Evolutionary conservation across 2,329 filamentous ascomycete genomes (phyloP), one percentile per base, ranked within the genome.

Genomic region (Beauveria bassiana): DNA sequence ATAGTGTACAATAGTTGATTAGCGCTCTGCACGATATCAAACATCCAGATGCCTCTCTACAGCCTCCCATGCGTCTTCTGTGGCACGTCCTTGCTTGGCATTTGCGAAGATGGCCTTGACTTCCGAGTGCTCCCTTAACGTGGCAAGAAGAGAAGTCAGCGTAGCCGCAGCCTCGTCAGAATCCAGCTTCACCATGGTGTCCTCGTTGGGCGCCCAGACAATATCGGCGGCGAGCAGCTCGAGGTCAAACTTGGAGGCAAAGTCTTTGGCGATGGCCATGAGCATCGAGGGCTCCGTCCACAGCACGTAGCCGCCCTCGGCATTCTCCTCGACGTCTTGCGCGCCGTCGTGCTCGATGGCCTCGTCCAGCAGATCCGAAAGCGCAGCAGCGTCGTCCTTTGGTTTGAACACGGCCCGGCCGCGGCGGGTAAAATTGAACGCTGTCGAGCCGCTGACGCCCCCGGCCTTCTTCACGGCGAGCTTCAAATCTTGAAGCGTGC

Each of bases 41-140:
- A 78, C 70, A 73, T 84, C 81, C 61, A 87, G 70, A 65, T 79
- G 80, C 61, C 80, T 76, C 63, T 80, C 77, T 66, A 87, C 71
- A 57, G 72, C 76, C 47, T 74, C 75, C 85, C 85, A 87, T 14
- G 76, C 69, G 16, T 82, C 81, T 42, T 85, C 81, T 2, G 74
- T 68, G 46, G 85, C 70, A 9, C 69, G 70, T 24, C 84, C 84
- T 66, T 77, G 78, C 22, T 76, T 71, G 46, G 80, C 77, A 66
- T 97, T 97, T 68, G 87, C 79, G 68, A 93, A 96, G 46, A 97
- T 81, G 38, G 86, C 89, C 69, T 91, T 90, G 47, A 96, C 86
- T 65, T 89, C 89, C 0, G 83, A 75, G 61, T 89, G 81, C 55
- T 93, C 89, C 62, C 86, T 81, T 40, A 91, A 67, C 7, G 77